These are phyloP conservation scores for Fusarium sp. DNA, from an alignment of 2,329 filamentous ascomycete species.

Conservation along the genomic window DNA sequence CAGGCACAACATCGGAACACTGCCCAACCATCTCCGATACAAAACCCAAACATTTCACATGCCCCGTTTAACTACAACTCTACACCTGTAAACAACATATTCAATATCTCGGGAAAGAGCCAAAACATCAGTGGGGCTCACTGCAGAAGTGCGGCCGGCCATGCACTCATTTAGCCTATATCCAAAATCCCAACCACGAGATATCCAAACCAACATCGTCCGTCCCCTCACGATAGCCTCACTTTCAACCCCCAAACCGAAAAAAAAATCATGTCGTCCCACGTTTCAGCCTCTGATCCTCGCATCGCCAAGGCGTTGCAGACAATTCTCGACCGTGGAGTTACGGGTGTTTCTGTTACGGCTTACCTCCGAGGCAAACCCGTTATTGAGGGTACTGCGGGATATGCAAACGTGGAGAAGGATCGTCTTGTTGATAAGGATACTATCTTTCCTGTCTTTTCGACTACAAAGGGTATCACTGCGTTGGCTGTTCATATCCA, in stretches of 20 bases:
- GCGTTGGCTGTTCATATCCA: slow-evolving; percentile 13
- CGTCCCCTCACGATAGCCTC: slow-evolving; percentile 5
- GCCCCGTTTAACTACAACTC: not conserved
- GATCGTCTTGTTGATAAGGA: not conserved
- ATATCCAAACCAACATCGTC: not conserved
- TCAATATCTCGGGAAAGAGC: not conserved
- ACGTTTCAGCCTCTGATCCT: not conserved
- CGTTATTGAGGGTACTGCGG: not conserved
- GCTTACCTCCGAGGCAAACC: slow-evolving; percentile 6
- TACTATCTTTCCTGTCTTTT: slow-evolving; percentile 6
- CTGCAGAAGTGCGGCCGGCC: not conserved
- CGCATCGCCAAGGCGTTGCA: slow-evolving; percentile 2
- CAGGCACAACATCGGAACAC: not conserved
- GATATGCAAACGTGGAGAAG: not conserved
- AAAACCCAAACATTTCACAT: not conserved
- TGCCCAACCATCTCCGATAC: not conserved
- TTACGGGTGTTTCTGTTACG: not conserved
- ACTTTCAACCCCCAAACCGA: not conserved
- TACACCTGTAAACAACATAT: not conserved
- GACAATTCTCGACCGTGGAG: not conserved
- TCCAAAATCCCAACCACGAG: not conserved
- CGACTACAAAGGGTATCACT: slow-evolving; percentile 9
- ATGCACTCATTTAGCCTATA: slow-evolving; percentile 8
- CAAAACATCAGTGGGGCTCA: not conserved
- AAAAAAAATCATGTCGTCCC: not conserved